Conservation (phyloP, 2,329 filamentous ascomycete species). For the Hypoxylon rubiginosum region DNA sequence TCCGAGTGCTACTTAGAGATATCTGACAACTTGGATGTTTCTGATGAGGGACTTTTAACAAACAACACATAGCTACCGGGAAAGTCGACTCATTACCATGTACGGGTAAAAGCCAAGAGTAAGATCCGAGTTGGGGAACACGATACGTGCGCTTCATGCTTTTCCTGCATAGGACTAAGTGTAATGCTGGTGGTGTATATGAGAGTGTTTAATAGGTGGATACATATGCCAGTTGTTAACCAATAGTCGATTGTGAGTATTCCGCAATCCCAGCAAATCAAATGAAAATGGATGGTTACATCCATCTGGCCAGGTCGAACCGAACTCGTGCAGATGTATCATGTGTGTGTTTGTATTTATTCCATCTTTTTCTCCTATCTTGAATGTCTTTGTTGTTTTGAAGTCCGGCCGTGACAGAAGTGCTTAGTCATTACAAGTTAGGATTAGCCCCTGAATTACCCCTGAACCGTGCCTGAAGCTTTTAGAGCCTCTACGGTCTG, state of each 20-base stretch:
- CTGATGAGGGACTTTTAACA: constrained; percentile 15
- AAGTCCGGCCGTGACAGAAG: not conserved
- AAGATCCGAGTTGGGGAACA: constrained; percentile 17
- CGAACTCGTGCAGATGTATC: not conserved
- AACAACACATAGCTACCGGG: constrained; percentile 8
- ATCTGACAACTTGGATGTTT: constrained; percentile 18
- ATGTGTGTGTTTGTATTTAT: not conserved
- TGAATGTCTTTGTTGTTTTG: not conserved
- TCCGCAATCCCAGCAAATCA: constrained; percentile 4
- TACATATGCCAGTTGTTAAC: not conserved
- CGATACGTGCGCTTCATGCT: constrained; percentile 2
- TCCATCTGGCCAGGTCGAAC: not conserved
- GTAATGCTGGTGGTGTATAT: not conserved
- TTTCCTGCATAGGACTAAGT: constrained; percentile 1
- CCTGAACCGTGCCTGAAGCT: constrained; percentile 20
- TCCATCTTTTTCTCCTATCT: constrained; percentile 2
- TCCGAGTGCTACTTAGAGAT: constrained; percentile 24
- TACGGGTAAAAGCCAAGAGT: constrained; percentile 29
- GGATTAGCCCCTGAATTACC: constrained; percentile 30
- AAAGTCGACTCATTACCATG: constrained; percentile 14
- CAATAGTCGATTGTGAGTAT: not conserved
- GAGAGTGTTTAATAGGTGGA: not conserved
- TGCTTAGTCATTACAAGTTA: constrained; percentile 24
- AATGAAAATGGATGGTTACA: not conserved
- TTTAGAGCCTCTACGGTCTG: constrained; percentile 23